Percentiles rank a stretch among this genome's conserved stretches.
Conservation (phyloP, 352 stramenopile genomes). For the Pythium volutum region DNA sequence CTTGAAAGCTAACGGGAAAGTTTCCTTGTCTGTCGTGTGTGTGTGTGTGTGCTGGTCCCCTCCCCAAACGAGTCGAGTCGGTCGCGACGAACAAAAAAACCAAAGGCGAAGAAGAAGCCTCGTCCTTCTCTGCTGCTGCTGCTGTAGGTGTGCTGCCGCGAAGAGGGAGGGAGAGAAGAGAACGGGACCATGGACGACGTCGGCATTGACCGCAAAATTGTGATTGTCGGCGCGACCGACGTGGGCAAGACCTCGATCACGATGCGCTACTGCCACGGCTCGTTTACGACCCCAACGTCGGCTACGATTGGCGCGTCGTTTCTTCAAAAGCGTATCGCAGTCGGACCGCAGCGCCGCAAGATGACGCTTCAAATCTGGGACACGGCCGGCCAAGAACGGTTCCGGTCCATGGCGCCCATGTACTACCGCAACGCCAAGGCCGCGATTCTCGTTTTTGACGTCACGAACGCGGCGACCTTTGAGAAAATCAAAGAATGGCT, state of each 20-base stretch:
- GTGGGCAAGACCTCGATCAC: conserved; percentile 89
- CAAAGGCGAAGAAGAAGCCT: conserved; percentile 6
- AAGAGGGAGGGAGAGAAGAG: no score
- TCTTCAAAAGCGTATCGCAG: conserved; percentile 80
- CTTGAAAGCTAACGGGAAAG: neutral
- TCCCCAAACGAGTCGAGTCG: conserved; percentile 6
- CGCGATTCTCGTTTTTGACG: conserved; percentile 84
- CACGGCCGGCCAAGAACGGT: conserved; percentile 72
- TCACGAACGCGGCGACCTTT: conserved; percentile 74
- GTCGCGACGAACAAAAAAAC: neutral
- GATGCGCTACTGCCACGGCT: conserved; percentile 86
- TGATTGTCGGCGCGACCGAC: conserved; percentile 88
- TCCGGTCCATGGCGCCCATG: conserved; percentile 88
- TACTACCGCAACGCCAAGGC: conserved; percentile 90
- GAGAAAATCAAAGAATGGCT: conserved; percentile 88
- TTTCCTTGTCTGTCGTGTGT: neutral
- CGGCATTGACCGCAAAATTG: conserved; percentile 84
- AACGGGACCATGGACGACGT: conserved; percentile 76
- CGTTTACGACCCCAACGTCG: conserved; percentile 80
- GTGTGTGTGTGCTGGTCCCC: neutral
- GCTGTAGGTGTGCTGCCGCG: neutral
- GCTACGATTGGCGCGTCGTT: conserved; percentile 86
- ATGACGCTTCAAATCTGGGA: conserved; percentile 90
- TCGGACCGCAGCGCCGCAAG: conserved; percentile 63
- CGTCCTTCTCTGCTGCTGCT: neutral